Evolutionary conservation across 176 grass and related monocot genomes (phyloP).

Genomic region (Phragmites australis): DNA sequence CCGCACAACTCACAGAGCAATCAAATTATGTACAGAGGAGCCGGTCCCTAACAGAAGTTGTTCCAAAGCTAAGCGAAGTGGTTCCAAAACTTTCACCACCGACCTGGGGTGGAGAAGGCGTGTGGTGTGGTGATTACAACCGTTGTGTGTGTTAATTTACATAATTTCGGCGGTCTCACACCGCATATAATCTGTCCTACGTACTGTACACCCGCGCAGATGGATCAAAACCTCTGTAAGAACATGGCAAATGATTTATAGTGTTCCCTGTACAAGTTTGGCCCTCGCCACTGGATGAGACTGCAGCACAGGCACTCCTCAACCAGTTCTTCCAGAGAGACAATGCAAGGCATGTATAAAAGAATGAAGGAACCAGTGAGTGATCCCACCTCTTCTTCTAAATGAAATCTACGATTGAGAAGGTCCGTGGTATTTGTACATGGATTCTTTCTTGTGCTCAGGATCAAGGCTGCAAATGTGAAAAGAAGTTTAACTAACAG

Average conservation of each 20-base stretch:
- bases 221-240: constrained; percentile 20
- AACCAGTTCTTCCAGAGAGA: constrained; percentile 25
- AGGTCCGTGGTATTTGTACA: constrained; percentile 77
- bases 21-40: constrained; percentile 37
- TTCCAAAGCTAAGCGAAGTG: constrained; percentile 12
- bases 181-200: constrained; percentile 44
- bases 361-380: constrained; percentile 18
- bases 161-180: constrained; percentile 25
- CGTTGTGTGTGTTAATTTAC: constrained; percentile 37
- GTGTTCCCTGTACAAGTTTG: constrained; percentile 46
- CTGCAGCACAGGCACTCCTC: background rate
- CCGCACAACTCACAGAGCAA: constrained; percentile 8
- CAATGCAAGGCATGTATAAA: background rate
- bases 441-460: constrained; percentile 92
- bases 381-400: constrained; percentile 27
- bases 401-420: constrained; percentile 52
- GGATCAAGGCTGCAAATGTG: constrained; percentile 77
- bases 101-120: background rate
- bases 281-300: background rate
- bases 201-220: constrained; percentile 42
- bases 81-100: constrained; percentile 43
- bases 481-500: constrained; percentile 10
- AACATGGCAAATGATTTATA: background rate
- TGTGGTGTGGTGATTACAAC: constrained; percentile 37
- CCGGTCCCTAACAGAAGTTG: too few relatives aligned